phyloP scores from a whole-genome alignment of 139 green algal species.

The Chlamydomonas sp. region DNA sequence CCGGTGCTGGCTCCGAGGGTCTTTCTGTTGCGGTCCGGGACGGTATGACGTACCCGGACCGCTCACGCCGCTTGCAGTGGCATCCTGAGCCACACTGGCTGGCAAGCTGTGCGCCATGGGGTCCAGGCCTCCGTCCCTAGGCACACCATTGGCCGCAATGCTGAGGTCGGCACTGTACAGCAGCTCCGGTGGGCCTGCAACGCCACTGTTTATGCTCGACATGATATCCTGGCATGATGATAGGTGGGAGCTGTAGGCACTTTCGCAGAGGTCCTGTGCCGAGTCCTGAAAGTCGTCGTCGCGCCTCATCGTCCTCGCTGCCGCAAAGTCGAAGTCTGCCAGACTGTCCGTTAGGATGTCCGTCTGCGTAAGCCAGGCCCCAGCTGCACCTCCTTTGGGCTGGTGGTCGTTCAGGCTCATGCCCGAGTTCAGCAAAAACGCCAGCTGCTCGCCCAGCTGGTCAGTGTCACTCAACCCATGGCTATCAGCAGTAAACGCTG shows the following conservation, averaged over 20 bases:
- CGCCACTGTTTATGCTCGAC: constrained; percentile 11
- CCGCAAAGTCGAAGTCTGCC: constrained; percentile 5
- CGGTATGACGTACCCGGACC: neutral
- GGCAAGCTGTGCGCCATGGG: neutral
- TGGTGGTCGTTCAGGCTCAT: neutral
- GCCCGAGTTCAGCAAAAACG: constrained; percentile 9
- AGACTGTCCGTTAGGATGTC: constrained; percentile 36
- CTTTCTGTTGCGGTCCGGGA: neutral
- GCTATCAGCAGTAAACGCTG: no score
- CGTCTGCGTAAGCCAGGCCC: constrained; percentile 22
- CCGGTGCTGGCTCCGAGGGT: neutral
- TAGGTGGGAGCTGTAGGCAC: constrained; percentile 21
- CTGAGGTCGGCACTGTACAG: constrained; percentile 11
- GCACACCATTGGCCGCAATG: neutral
- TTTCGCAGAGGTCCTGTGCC: constrained; percentile 26
- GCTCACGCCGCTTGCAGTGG: neutral
- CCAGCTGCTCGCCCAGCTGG: neutral
- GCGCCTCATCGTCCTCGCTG: no score
- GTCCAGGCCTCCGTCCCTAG: neutral
- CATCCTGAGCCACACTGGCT: constrained; percentile 17
- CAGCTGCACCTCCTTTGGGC: neutral
- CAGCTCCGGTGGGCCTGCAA: neutral
- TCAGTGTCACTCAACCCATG: no score
- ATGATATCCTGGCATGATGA: constrained; percentile 30
- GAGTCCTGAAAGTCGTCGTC: constrained; percentile 22